phyloP scores from a whole-genome alignment of 306 rosid genomes.

The Dryas alaskensis region DNA sequence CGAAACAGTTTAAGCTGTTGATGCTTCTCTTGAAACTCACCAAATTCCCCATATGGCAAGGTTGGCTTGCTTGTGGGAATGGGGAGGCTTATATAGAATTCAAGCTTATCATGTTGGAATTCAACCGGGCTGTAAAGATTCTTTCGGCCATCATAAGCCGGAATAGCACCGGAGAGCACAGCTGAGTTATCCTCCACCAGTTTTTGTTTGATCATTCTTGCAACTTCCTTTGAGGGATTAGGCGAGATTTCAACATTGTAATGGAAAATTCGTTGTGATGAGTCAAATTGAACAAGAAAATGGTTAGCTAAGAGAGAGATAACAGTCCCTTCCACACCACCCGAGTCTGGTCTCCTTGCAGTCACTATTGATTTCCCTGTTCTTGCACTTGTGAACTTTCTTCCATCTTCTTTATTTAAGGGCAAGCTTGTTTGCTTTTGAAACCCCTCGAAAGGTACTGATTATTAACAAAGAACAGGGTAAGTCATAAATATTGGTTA shows the following conservation, averaged over 20 bases:
- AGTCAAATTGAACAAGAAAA: slow-evolving; percentile 73
- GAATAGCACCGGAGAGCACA: slow-evolving; percentile 68
- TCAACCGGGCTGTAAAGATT: slow-evolving; percentile 87
- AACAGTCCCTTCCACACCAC: slow-evolving; percentile 84
- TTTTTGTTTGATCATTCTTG: slow-evolving; percentile 77
- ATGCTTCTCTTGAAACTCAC: slow-evolving; percentile 40
- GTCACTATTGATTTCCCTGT: slow-evolving; percentile 55
- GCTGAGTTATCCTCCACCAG: slow-evolving; percentile 57
- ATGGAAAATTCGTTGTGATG: slow-evolving; percentile 68
- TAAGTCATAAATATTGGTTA: slow-evolving; percentile 12
- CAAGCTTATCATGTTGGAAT: slow-evolving; percentile 79
- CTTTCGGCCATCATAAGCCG: slow-evolving; percentile 88
- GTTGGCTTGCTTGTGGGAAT: slow-evolving; percentile 44
- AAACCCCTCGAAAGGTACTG: slow-evolving; percentile 48
- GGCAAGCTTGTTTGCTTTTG: slow-evolving; percentile 43
- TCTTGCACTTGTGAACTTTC: slow-evolving; percentile 38
- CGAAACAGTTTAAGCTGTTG: slow-evolving; percentile 64
- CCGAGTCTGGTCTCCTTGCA: slow-evolving; percentile 89
- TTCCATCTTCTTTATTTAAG: slow-evolving; percentile 46
- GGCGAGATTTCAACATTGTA: slow-evolving; percentile 96
- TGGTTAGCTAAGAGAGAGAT: slow-evolving; percentile 91
- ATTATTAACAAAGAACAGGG: slow-evolving; percentile 29
- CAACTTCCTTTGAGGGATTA: slow-evolving; percentile 77
- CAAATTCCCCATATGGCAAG: slow-evolving; percentile 38
- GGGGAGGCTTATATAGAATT: slow-evolving; percentile 76